Conservation (phyloP, 371 early-diverging fungal genomes). For the Lichtheimia corymbifera region DNA sequence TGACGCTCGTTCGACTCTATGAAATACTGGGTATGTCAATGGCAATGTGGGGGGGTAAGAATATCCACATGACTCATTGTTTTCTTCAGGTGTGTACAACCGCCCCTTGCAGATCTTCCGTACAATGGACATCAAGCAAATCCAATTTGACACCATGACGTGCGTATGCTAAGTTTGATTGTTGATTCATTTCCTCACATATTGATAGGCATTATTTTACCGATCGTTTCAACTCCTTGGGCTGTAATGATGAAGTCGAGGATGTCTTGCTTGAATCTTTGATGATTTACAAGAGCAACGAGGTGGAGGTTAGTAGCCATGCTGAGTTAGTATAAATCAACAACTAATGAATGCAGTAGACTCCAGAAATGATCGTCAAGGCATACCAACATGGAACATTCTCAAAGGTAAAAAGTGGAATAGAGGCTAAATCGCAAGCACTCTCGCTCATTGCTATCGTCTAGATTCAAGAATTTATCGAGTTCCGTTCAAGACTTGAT, state of each 20-base stretch:
- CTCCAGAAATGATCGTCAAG: slow-evolving; percentile 85
- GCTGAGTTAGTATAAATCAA: background rate
- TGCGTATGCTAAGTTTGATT: slow-evolving; percentile 23
- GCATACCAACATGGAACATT: slow-evolving; percentile 85
- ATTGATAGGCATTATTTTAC: slow-evolving; percentile 60
- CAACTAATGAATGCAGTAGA: slow-evolving; percentile 35
- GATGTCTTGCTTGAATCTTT: slow-evolving; percentile 55
- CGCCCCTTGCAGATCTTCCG: slow-evolving; percentile 68
- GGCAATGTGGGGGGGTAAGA: background rate
- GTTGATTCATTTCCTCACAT: too few relatives aligned
- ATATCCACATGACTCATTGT: slow-evolving; percentile 7
- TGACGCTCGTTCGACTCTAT: slow-evolving; percentile 82
- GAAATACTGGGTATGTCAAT: slow-evolving; percentile 57
- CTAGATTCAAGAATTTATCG: slow-evolving; percentile 82
- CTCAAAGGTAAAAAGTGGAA: slow-evolving; percentile 70
- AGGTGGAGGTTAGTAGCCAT: slow-evolving; percentile 54
- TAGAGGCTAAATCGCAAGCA: too few relatives aligned
- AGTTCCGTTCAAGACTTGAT: slow-evolving; percentile 72
- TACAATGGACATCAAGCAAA: slow-evolving; percentile 85
- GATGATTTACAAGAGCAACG: slow-evolving; percentile 77
- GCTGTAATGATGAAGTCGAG: slow-evolving; percentile 54
- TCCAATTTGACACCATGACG: slow-evolving; percentile 87
- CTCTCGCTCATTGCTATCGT: too few relatives aligned
- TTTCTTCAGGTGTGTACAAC: slow-evolving; percentile 55
- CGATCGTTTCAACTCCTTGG: slow-evolving; percentile 65